Conservation (phyloP, 2,329 filamentous ascomycete species). For the Penicillium sp. region DNA sequence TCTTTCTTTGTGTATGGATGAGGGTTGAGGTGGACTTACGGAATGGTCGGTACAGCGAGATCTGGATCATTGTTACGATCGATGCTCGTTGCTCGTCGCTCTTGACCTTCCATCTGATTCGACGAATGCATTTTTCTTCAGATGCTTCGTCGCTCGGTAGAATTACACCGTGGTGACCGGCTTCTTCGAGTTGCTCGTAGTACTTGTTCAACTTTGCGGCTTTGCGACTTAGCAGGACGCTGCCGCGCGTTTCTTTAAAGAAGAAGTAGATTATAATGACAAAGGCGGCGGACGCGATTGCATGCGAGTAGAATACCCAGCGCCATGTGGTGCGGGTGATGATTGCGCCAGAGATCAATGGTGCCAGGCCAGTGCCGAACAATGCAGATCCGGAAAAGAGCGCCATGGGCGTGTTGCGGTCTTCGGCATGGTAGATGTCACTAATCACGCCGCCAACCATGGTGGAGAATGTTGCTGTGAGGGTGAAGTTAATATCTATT, state of each 20-base stretch:
- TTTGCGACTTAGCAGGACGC: constrained; percentile 74
- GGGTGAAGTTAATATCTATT: background rate
- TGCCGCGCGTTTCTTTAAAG: constrained; percentile 79
- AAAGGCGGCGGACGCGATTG: constrained; percentile 64
- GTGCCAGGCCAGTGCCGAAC: constrained; percentile 75
- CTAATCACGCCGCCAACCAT: constrained; percentile 91
- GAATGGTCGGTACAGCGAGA: constrained; percentile 76
- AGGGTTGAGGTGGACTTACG: constrained; percentile 39
- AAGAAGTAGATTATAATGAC: constrained; percentile 64
- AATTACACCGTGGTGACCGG: constrained; percentile 59
- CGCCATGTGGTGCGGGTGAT: constrained; percentile 68
- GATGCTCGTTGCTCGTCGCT: constrained; percentile 73
- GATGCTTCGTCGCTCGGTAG: constrained; percentile 36
- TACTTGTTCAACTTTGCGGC: constrained; percentile 72
- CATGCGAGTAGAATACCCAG: constrained; percentile 87
- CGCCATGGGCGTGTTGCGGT: constrained; percentile 86
- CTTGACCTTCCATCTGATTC: constrained; percentile 76
- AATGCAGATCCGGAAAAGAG: constrained; percentile 78
- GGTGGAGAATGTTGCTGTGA: constrained; percentile 65
- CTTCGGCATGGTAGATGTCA: constrained; percentile 75
- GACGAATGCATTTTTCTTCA: constrained; percentile 38
- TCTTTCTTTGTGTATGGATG: background rate
- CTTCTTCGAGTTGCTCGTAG: constrained; percentile 69
- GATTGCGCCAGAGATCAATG: constrained; percentile 68
- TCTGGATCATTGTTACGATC: constrained; percentile 65